Conservation (phyloP, 176 grass and related monocot species). For the Rhipidocladum racemiflorum region DNA sequence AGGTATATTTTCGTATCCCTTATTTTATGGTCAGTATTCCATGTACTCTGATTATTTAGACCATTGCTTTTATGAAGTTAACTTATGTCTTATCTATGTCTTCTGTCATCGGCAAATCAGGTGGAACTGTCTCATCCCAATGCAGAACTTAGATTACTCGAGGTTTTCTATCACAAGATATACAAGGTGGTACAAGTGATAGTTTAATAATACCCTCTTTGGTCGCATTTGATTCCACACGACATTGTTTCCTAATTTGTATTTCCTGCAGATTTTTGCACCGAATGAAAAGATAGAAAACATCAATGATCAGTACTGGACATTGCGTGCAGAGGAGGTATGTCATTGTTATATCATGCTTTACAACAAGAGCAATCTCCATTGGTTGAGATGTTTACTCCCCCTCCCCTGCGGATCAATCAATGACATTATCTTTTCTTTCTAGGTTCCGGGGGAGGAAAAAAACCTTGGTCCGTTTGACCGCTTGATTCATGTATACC, state of each 20-base stretch:
- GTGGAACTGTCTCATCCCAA: conserved; percentile 78
- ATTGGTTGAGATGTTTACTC: not conserved
- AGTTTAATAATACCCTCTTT: conserved; percentile 25
- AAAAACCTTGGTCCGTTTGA: conserved; percentile 86
- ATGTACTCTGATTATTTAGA: not conserved
- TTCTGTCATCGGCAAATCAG: conserved; percentile 42
- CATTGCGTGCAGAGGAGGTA: conserved; percentile 95
- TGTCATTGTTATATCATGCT: not conserved
- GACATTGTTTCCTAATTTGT: conserved; percentile 20
- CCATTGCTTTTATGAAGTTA: not conserved
- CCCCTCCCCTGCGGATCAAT: not conserved
- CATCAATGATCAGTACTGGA: conserved; percentile 99
- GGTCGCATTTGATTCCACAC: not conserved
- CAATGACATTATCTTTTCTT: conserved; percentile 27
- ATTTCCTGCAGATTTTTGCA: conserved; percentile 72
- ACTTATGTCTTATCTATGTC: conserved; percentile 6
- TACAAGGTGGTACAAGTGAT: conserved; percentile 66
- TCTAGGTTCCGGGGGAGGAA: conserved; percentile 94
- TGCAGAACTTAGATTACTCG: conserved; percentile 90
- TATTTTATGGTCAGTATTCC: conserved; percentile 15
- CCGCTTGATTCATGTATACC: conserved; percentile 93
- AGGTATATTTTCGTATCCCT: conserved; percentile 47
- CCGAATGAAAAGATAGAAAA: conserved; percentile 93
- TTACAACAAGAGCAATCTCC: conserved; percentile 2
- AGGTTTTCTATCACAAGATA: conserved; percentile 99